Evolutionary conservation across 139 green algal species (phyloP), one percentile per base, ranked within the genome.

Genomic region (Haematococcus lacustris): DNA sequence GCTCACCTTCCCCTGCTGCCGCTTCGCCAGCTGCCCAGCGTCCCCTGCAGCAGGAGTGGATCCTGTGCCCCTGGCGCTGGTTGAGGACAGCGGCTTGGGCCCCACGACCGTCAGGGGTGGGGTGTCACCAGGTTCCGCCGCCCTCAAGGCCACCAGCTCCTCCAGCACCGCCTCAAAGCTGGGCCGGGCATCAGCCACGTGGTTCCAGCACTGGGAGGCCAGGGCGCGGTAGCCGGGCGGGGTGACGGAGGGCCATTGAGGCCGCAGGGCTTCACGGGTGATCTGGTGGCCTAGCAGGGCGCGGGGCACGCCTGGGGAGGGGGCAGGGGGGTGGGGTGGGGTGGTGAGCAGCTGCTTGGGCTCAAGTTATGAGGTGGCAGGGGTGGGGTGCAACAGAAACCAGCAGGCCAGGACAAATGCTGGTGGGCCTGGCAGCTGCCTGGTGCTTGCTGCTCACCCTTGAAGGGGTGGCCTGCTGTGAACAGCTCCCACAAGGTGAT

Each of bases 401-500:
- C n/a, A n/a, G n/a, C n/a, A n/a, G n/a, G n/a, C n/a, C n/a, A n/a
- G n/a, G n/a, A n/a, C n/a, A n/a, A n/a, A n/a, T n/a, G n/a, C n/a
- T n/a, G n/a, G n/a, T n/a, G n/a, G n/a, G n/a, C n/a, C n/a, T n/a
- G n/a, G n/a, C n/a, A n/a, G n/a, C n/a, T n/a, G n/a, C n/a, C n/a
- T n/a, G n/a, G n/a, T n/a, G n/a, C n/a, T n/a, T n/a, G n/a, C n/a
- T n/a, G n/a, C n/a, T n/a, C 37, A 25, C 37, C 39, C 3, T 73
- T 25, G 68, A 82, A 86, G 1, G 81, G 61, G 7, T 74, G 71
- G n/a, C 74, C 74, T 23, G 63, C 43, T 30, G 81, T 86, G 76
- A 79, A 83, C 23, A 86, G 72, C 70, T 86, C 81, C 76, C 77
- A 86, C 38, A 81, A 60, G 0, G 74, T 80, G 70, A 85, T 78